phyloP scores from a whole-genome alignment of 805 yeast species.

The Crinitomyces ghanaensis region DNA sequence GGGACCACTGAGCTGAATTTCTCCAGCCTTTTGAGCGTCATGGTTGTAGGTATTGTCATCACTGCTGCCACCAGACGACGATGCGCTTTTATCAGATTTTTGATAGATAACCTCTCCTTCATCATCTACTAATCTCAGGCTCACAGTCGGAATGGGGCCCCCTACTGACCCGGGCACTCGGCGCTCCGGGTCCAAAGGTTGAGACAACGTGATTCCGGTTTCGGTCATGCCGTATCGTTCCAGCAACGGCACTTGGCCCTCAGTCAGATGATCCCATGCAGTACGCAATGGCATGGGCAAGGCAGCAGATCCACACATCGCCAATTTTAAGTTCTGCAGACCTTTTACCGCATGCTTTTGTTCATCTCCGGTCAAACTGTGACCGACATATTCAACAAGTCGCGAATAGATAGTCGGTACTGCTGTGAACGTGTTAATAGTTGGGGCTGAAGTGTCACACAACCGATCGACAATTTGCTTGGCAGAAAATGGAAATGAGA shows the following conservation, averaged over 20 bases:
- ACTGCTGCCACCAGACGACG: no score
- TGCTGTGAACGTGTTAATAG: conserved; percentile 25
- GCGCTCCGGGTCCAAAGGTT: conserved; percentile 18
- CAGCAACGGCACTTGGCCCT: conserved; percentile 22
- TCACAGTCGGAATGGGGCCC: conserved; percentile 23
- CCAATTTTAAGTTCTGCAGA: conserved; percentile 16
- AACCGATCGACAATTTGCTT: conserved; percentile 16
- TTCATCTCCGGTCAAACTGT: conserved; percentile 10
- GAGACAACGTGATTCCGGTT: conserved; percentile 26
- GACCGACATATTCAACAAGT: conserved; percentile 15
- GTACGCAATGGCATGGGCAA: conserved; percentile 23
- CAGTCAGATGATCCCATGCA: conserved; percentile 21
- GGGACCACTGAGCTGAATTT: conserved; percentile 41
- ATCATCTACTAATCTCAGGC: conserved; percentile 22
- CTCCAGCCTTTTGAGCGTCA: conserved; percentile 30
- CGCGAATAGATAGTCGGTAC: conserved; percentile 26
- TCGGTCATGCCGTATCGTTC: conserved; percentile 29
- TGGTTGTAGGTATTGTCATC: conserved; percentile 2
- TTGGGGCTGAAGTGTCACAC: conserved; percentile 15
- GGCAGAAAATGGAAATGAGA: conserved; percentile 23
- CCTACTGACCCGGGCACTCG: conserved; percentile 24
- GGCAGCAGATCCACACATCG: conserved; percentile 28
- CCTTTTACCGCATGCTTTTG: conserved; percentile 13
- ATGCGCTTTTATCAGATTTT: conserved; percentile 5
- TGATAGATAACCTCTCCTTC: conserved; percentile 13